These are phyloP conservation scores for Ascochyta koolunga DNA, from an alignment of 2,329 filamentous ascomycete genomes.

Conservation along the genomic window DNA sequence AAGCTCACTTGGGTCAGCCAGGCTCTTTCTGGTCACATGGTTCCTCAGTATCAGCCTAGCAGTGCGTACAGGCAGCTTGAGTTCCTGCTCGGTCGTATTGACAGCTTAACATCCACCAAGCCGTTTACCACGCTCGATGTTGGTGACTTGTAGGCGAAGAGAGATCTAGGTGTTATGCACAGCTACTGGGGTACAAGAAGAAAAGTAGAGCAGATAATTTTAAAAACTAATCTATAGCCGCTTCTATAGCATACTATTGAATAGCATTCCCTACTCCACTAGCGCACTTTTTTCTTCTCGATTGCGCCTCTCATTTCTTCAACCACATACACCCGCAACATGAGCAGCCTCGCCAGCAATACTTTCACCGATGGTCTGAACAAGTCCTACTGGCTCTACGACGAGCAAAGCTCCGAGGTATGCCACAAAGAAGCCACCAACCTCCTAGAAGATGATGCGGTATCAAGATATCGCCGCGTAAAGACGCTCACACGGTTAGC, in stretches of 20 bases:
- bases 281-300: no score
- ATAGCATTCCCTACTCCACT: background rate
- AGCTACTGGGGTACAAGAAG: background rate
- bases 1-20: conserved; percentile 75
- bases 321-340: no score
- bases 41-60: conserved; percentile 70
- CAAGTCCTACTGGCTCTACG: no score
- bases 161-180: conserved; percentile 18
- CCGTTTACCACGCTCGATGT: conserved; percentile 38
- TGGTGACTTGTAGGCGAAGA: conserved; percentile 16
- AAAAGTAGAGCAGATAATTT: background rate
- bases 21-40: conserved; percentile 70
- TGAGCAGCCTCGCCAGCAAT: no score
- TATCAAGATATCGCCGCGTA: no score
- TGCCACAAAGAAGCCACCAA: no score
- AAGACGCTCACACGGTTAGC: no score
- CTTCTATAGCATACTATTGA: background rate
- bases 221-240: conserved; percentile 2
- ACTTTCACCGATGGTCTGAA: no score
- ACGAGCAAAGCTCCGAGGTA: no score
- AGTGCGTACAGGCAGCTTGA: conserved; percentile 76
- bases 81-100: conserved; percentile 73
- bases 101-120: conserved; percentile 54
- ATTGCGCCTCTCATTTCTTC: no score
- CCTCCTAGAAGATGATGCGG: no score